These are phyloP conservation scores for Colletotrichum filicis DNA, from an alignment of 2,329 filamentous ascomycete genomes.

Conservation along the genomic window DNA sequence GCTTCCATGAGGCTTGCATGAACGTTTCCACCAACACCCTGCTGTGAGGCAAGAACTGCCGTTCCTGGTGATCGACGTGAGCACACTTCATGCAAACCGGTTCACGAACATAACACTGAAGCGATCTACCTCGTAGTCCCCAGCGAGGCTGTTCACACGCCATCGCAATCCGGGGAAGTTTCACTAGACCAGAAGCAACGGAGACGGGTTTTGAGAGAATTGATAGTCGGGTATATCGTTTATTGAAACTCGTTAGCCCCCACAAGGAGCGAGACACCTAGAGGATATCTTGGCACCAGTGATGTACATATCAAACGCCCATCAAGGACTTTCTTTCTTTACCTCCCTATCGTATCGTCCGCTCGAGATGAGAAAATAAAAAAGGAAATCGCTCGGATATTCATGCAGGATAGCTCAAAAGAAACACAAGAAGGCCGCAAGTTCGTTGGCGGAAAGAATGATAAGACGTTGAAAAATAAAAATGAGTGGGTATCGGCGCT, in stretches of 20 bases:
- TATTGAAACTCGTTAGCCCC: conserved; percentile 17
- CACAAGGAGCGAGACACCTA: background rate
- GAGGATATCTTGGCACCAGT: conserved; percentile 22
- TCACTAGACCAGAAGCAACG: too few relatives aligned
- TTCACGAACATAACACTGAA: background rate
- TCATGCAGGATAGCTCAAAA: conserved; percentile 8
- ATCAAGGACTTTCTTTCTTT: background rate
- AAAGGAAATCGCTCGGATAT: conserved; percentile 14
- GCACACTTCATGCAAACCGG: background rate
- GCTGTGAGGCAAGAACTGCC: background rate
- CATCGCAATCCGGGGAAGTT: background rate
- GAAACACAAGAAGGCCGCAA: background rate
- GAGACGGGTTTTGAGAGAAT: background rate
- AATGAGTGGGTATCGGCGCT: background rate
- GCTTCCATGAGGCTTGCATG: background rate
- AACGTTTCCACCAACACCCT: background rate
- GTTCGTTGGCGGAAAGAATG: background rate
- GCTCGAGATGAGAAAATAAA: background rate
- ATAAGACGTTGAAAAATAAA: background rate
- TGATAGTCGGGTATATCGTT: background rate
- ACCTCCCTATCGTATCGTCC: conserved; percentile 1
- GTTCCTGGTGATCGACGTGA: background rate
- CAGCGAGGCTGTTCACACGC: background rate
- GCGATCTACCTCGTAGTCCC: background rate
- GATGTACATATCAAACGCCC: background rate